phyloP scores from a whole-genome alignment of 305 asterid genomes.

The Salvia sclarea region DNA sequence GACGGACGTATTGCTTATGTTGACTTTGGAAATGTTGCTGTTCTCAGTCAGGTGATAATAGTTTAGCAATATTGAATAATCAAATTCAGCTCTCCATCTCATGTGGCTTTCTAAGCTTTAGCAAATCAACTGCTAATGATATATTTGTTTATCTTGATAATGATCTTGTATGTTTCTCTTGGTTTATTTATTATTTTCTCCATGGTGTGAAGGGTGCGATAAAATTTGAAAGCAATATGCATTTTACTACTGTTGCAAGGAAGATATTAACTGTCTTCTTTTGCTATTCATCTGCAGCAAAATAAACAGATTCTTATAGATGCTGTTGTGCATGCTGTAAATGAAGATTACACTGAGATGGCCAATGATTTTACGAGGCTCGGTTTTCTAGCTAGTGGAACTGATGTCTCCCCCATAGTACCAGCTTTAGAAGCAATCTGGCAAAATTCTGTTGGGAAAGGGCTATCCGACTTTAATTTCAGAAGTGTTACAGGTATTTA shows the following conservation, averaged over 20 bases:
- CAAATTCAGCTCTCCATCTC: conserved; percentile 13
- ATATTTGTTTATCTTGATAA: conserved; percentile 23
- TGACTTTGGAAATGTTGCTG: conserved; percentile 98
- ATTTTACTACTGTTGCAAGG: conserved; percentile 15
- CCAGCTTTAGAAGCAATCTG: conserved; percentile 98
- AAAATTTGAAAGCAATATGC: conserved; percentile 14
- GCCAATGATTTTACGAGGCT: conserved; percentile 99
- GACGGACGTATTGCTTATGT: conserved; percentile 99
- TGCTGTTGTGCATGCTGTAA: conserved; percentile 99
- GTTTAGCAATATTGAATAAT: conserved; percentile 12
- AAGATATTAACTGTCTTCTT: conserved; percentile 20
- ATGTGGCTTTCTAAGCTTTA: conserved; percentile 8
- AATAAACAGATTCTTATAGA: conserved; percentile 94
- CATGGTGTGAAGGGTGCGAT: neutral
- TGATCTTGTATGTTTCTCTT: neutral
- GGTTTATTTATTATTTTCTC: neutral
- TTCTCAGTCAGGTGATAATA: conserved; percentile 83
- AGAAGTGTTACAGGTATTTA: conserved; percentile 89
- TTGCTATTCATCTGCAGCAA: conserved; percentile 58
- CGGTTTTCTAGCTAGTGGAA: conserved; percentile 94
- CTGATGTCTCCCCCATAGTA: conserved; percentile 92
- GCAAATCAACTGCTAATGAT: conserved; percentile 4
- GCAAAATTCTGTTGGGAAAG: conserved; percentile 96
- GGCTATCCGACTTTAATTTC: conserved; percentile 93
- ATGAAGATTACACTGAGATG: conserved; percentile 98